Base-by-base conservation (phyloP, 345 rosid genomes). In the Lepidium africanum region DNA sequence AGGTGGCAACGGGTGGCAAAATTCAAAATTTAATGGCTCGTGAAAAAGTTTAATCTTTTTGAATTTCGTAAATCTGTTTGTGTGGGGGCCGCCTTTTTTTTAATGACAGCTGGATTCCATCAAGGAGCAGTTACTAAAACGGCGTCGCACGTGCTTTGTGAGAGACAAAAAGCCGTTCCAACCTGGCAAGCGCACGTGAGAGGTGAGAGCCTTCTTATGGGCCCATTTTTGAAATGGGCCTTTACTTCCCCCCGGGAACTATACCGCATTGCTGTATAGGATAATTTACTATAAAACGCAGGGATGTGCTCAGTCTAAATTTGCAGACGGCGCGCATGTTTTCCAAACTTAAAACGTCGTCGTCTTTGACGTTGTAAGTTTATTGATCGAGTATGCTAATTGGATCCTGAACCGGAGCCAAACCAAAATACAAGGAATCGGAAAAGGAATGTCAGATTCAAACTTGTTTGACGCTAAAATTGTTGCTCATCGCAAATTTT, bases 1-100 rank as follows among this genome's bases (percentile, higher is more conserved):
- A 63, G 64, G 70, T 56, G 65, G 70, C 51, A 72, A 72, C 76
- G 76, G 76, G 76, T 72, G 59, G 76, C 65, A 37, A 72, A 63
- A 49, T 69, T 72, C 38, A 16, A 72, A 70, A 64, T 53, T 45
- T 27, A 72, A 56, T 64, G 70, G 76, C 70, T 72, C 76, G 76
- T 64, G 70, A 55, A 63, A 9, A n/a, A 15, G 45, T 47, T 59
- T 30, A n/a, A 45, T 60, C 3, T 16, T 63, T 72, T 55, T 64
- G 65, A 72, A 72, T 72, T 72, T 64, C 46, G 76, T 7, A 64
- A 66, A 72, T 36, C 46, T 48, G 40, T 46, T 46, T 37, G 7
- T 12, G 64, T 62, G 63, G 72, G 65, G 9, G n/a, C 57, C 53
- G 0, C n/a, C 0, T 4, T 45, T 40, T 10, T 16, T 56, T n/a